Conservation (phyloP, 2,329 filamentous ascomycete genomes). For the Ophiosphaerella herpotricha region DNA sequence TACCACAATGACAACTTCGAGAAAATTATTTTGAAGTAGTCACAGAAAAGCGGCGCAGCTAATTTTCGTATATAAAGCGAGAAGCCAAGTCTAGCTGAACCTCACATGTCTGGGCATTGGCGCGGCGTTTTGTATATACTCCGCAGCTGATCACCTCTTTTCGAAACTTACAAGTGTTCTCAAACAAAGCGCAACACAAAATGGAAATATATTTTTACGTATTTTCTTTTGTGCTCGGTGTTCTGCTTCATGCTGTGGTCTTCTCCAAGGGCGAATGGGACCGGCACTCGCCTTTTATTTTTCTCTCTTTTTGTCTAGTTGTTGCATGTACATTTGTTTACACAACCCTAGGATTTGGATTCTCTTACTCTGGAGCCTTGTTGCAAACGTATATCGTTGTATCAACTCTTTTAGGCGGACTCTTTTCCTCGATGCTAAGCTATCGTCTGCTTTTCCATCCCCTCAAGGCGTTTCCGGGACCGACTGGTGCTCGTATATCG, state of each 20-base stretch:
- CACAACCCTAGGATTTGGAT: not conserved
- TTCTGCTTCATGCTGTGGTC: constrained; percentile 2
- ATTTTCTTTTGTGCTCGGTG: constrained; percentile 4
- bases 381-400: not conserved
- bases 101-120: not conserved
- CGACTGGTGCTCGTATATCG: constrained; percentile 14
- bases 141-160: not conserved
- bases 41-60: no score
- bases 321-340: not conserved
- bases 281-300: constrained; percentile 2
- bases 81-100: constrained; percentile 1
- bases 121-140: not conserved
- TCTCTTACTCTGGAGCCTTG: not conserved
- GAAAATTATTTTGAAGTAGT: no score
- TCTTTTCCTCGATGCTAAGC: constrained; percentile 5
- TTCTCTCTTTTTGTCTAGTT: not conserved
- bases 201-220: not conserved
- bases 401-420: not conserved
- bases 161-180: no score
- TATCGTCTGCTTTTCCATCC: constrained; percentile 19
- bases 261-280: constrained; percentile 14
- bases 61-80: not conserved
- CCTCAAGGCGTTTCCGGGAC: constrained; percentile 12
- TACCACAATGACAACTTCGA: no score
- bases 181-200: not conserved